Evolutionary conservation across 73 alveolate species (phyloP).

Genomic region (Tetrahymena elliotti): DNA sequence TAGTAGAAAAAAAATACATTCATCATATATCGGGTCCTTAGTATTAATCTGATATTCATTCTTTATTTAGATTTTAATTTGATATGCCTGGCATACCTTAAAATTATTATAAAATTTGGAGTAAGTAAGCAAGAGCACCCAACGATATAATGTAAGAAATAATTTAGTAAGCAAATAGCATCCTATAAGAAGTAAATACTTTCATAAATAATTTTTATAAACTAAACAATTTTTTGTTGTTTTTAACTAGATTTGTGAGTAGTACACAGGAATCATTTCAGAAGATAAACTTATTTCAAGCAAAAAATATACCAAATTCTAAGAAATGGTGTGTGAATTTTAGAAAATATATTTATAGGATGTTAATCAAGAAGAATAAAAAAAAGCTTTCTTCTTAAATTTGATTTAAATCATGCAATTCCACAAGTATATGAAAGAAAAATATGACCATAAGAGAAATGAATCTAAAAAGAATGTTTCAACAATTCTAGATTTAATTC

Average conservation of each 20-base stretch:
- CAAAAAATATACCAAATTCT: background rate
- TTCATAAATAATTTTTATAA: background rate
- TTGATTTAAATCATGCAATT: conserved; percentile 55
- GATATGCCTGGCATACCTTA: conserved; percentile 8
- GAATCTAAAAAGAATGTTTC: background rate
- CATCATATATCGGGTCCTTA: background rate
- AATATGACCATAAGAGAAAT: background rate
- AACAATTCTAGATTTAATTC: background rate
- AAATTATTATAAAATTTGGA: conserved; percentile 35
- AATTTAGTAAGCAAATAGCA: conserved; percentile 6
- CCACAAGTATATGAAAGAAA: conserved; percentile 45
- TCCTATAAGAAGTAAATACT: background rate
- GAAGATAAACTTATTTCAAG: conserved; percentile 7
- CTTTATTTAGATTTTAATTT: conserved; percentile 3
- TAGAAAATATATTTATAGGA: background rate
- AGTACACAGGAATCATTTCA: conserved; percentile 20
- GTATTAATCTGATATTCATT: background rate
- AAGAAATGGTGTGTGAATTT: background rate
- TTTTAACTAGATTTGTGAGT: conserved; percentile 14
- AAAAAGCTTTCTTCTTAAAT: conserved; percentile 50
- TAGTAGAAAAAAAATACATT: background rate
- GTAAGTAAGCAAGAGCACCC: conserved; percentile 44
- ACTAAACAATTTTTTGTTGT: background rate
- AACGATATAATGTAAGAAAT: conserved; percentile 27
- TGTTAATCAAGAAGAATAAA: conserved; percentile 3